phyloP scores from a whole-genome alignment of 179 eudicot genomes.

The Pouteria campechiana region DNA sequence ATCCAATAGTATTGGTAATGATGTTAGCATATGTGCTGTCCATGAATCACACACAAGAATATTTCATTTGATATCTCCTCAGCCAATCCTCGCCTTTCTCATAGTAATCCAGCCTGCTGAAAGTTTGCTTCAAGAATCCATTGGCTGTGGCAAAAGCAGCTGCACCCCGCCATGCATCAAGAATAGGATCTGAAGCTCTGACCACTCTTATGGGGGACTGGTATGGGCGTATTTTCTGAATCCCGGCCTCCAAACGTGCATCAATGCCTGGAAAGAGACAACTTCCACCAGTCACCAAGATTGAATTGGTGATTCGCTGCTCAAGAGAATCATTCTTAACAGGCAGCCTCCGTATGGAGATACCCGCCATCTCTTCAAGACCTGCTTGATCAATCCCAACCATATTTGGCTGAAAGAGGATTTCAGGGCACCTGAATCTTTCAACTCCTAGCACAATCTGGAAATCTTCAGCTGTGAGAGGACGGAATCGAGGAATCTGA shows the following conservation, averaged over 20 bases:
- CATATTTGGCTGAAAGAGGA: conserved; percentile 67
- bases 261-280: conserved; percentile 66
- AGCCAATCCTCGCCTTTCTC: conserved; percentile 96
- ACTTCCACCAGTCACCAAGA: conserved; percentile 82
- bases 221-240: conserved; percentile 78
- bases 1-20: no score
- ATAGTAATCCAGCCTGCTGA: conserved; percentile 61
- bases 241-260: conserved; percentile 76
- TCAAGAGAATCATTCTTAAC: conserved; percentile 33
- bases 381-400: conserved; percentile 89
- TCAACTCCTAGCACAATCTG: conserved; percentile 76
- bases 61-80: conserved; percentile 54
- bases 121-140: conserved; percentile 50
- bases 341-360: conserved; percentile 51
- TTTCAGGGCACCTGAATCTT: conserved; percentile 92
- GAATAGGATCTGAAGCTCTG: conserved; percentile 56
- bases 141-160: conserved; percentile 56
- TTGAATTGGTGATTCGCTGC: conserved; percentile 61
- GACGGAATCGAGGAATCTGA: conserved; percentile 61
- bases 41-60: no score
- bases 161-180: conserved; percentile 98
- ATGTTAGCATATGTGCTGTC: no score
- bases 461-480: conserved; percentile 83
- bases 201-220: conserved; percentile 60
- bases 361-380: conserved; percentile 86